Evolutionary conservation across 2,329 filamentous ascomycete species (phyloP).

Genomic region (Beauveria asiatica): DNA sequence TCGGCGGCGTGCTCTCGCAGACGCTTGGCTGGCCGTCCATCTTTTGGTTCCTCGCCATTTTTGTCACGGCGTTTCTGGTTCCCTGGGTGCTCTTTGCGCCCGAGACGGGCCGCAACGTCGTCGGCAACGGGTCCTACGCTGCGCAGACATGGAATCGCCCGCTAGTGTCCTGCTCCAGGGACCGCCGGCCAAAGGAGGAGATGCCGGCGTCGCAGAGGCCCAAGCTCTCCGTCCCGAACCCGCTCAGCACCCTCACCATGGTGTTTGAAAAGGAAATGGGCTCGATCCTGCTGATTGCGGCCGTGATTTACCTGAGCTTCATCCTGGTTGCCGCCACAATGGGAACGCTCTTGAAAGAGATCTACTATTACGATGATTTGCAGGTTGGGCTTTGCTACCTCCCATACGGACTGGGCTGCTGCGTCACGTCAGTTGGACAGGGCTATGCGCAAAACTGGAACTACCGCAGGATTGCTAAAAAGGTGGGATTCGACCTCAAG

Average conservation of each 20-base stretch:
- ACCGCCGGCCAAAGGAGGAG: slow-evolving; percentile 24
- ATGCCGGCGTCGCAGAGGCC: slow-evolving; percentile 26
- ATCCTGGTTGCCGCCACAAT: slow-evolving; percentile 46
- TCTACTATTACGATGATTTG: slow-evolving; percentile 43
- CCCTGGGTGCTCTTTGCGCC: slow-evolving; percentile 49
- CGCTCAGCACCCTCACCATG: slow-evolving; percentile 44
- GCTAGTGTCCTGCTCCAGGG: slow-evolving; percentile 38
- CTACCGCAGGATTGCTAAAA: slow-evolving; percentile 57
- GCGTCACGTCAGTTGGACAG: slow-evolving; percentile 39
- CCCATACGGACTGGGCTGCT: slow-evolving; percentile 44
- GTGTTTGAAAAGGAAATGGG: slow-evolving; percentile 50
- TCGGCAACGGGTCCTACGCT: slow-evolving; percentile 54
- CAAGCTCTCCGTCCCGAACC: slow-evolving; percentile 47
- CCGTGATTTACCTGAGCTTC: slow-evolving; percentile 47
- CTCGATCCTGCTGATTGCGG: slow-evolving; percentile 43
- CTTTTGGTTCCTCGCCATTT: slow-evolving; percentile 61
- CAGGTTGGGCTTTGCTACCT: slow-evolving; percentile 47
- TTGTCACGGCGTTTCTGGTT: slow-evolving; percentile 40
- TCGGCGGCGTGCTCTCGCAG: slow-evolving; percentile 56
- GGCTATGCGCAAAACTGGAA: slow-evolving; percentile 58
- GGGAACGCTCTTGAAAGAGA: slow-evolving; percentile 40
- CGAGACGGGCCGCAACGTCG: slow-evolving; percentile 50
- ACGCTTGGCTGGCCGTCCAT: slow-evolving; percentile 60
- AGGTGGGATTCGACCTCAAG: slow-evolving; percentile 52
- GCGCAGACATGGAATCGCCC: slow-evolving; percentile 51